Conservation (phyloP, 495 filamentous ascomycete species). For the Glarea lozoyensis region DNA sequence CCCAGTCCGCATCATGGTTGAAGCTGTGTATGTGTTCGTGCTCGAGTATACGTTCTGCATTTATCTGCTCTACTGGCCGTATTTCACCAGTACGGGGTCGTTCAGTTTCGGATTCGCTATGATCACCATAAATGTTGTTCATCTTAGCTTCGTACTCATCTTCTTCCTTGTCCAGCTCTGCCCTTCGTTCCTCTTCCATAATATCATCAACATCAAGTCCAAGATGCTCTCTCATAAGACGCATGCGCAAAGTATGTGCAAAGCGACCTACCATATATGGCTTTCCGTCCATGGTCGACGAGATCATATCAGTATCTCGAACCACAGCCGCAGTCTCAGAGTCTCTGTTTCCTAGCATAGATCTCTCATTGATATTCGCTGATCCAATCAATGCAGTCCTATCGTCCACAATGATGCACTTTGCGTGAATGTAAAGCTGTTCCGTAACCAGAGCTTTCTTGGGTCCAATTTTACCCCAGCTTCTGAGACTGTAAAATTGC, state of each 20-base stretch:
- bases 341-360: constrained; percentile 85
- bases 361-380: constrained; percentile 98
- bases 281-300: constrained; percentile 82
- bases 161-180: constrained; percentile 39
- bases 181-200: constrained; percentile 66
- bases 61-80: constrained; percentile 15
- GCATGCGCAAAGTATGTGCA: constrained; percentile 84
- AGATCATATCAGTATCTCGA: constrained; percentile 87
- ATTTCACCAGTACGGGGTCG: not conserved
- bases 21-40: constrained; percentile 68
- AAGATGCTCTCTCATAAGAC: constrained; percentile 94
- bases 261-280: constrained; percentile 87
- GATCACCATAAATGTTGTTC: constrained; percentile 40
- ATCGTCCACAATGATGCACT: constrained; percentile 95
- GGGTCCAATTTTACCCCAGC: constrained; percentile 89
- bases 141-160: constrained; percentile 40
- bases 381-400: constrained; percentile 90
- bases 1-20: constrained; percentile 62
- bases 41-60: too few species aligned
- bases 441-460: constrained; percentile 80
- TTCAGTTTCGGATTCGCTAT: constrained; percentile 24
- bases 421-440: constrained; percentile 97
- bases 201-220: constrained; percentile 91
- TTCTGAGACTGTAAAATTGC: constrained; percentile 82
- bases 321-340: constrained; percentile 90